These are phyloP conservation scores for Gillenia trifoliata DNA, from an alignment of 306 rosid species.

Conservation along the genomic window DNA sequence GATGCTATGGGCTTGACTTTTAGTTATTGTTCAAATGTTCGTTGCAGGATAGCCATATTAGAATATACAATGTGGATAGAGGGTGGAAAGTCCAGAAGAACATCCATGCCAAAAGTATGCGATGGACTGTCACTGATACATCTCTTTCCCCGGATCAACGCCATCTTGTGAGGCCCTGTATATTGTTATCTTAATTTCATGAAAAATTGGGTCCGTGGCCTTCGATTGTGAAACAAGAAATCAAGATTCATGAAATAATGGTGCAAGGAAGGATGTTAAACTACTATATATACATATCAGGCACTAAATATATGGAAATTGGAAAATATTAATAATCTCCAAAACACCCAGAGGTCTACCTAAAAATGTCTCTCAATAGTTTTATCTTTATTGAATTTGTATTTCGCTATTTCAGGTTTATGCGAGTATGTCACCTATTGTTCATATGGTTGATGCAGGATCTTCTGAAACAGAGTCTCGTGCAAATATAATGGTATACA, in stretches of 20 bases:
- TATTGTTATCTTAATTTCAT: constrained; percentile 4
- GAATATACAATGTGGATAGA: constrained; percentile 72
- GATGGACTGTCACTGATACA: constrained; percentile 93
- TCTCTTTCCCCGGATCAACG: constrained; percentile 77
- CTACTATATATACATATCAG: neutral
- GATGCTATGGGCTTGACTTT: neutral
- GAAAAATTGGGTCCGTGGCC: neutral
- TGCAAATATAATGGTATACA: constrained; percentile 69
- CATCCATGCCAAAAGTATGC: constrained; percentile 67
- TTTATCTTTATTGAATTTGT: constrained; percentile 7
- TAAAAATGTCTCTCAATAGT: neutral
- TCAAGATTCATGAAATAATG: neutral
- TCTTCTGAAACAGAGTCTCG: constrained; percentile 61
- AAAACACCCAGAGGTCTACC: neutral
- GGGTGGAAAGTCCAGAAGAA: constrained; percentile 84
- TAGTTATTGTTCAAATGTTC: neutral
- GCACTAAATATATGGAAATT: neutral
- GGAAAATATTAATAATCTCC: neutral
- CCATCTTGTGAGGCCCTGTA: constrained; percentile 61
- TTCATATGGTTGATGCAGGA: constrained; percentile 64
- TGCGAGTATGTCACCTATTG: constrained; percentile 83
- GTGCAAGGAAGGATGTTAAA: neutral
- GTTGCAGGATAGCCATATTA: constrained; percentile 74
- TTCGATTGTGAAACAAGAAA: neutral
- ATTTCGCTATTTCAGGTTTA: constrained; percentile 61